Conservation (phyloP, 2,329 filamentous ascomycete species). For the Tolypocladium tropicale region DNA sequence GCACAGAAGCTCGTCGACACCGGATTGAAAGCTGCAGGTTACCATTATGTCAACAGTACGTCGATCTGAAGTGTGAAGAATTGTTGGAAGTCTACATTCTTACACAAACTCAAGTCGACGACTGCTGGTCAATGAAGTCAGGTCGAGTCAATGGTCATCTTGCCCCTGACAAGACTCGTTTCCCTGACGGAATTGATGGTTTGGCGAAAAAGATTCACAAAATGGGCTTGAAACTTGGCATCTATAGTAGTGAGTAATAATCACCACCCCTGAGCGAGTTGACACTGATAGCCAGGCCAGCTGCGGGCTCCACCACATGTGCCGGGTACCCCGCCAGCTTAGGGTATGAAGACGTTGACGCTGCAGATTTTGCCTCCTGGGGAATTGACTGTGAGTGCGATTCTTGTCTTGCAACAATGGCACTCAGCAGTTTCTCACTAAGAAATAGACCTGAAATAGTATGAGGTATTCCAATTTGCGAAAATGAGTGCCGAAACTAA, state of each 20-base stretch:
- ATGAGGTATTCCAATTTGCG: neutral
- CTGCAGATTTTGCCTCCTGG: slow-evolving; percentile 46
- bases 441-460: slow-evolving; percentile 8
- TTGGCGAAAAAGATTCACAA: slow-evolving; percentile 43
- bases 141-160: slow-evolving; percentile 22
- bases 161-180: slow-evolving; percentile 36
- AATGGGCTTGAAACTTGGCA: slow-evolving; percentile 50
- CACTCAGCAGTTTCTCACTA: neutral
- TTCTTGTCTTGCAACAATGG: neutral
- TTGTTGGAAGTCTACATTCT: neutral
- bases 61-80: neutral
- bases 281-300: neutral
- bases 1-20: slow-evolving; percentile 36
- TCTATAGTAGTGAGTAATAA: slow-evolving; percentile 44
- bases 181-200: slow-evolving; percentile 47
- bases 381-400: slow-evolving; percentile 39
- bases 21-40: slow-evolving; percentile 42
- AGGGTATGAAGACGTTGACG: slow-evolving; percentile 47
- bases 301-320: slow-evolving; percentile 10
- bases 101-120: slow-evolving; percentile 31
- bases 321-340: slow-evolving; percentile 33
- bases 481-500: neutral
- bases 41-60: slow-evolving; percentile 42
- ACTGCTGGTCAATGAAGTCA: slow-evolving; percentile 47
- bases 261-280: too few relatives aligned